These are phyloP conservation scores for Lavandula angustifolia DNA, from an alignment of 257 asterid species.

Conservation along the genomic window DNA sequence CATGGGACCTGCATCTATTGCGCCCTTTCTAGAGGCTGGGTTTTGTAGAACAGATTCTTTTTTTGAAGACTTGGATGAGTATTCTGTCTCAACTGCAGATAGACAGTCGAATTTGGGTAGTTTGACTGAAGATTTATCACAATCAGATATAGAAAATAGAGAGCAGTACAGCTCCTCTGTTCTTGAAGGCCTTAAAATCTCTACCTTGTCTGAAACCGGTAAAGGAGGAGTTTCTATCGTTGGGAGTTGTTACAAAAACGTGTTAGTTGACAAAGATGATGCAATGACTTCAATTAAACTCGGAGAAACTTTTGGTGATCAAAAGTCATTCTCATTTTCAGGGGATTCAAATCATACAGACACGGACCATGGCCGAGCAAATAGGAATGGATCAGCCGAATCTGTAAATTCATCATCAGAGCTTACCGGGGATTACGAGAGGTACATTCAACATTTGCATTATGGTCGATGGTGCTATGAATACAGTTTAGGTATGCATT, in stretches of 20 bases:
- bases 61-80: not conserved
- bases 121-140: constrained; percentile 6
- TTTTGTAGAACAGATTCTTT: constrained; percentile 31
- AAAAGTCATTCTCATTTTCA: constrained; percentile 25
- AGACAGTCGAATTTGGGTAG: too few relatives aligned
- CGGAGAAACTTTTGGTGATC: constrained; percentile 10
- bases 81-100: not conserved
- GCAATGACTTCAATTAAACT: constrained; percentile 24
- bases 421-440: constrained; percentile 68
- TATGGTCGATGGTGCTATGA: constrained; percentile 51
- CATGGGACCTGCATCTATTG: constrained; percentile 32
- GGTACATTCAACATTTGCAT: constrained; percentile 44
- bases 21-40: constrained; percentile 30
- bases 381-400: constrained; percentile 35
- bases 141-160: not conserved
- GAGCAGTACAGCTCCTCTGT: constrained; percentile 16
- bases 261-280: constrained; percentile 27
- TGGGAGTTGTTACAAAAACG: constrained; percentile 21
- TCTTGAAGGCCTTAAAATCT: constrained; percentile 31
- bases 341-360: constrained; percentile 27
- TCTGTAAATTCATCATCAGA: constrained; percentile 41
- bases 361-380: constrained; percentile 28
- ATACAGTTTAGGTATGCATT: constrained; percentile 35
- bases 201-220: constrained; percentile 27
- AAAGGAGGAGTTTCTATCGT: constrained; percentile 24